phyloP scores from a whole-genome alignment of 768 basidiomycete genomes.

The Suillus luteus region DNA sequence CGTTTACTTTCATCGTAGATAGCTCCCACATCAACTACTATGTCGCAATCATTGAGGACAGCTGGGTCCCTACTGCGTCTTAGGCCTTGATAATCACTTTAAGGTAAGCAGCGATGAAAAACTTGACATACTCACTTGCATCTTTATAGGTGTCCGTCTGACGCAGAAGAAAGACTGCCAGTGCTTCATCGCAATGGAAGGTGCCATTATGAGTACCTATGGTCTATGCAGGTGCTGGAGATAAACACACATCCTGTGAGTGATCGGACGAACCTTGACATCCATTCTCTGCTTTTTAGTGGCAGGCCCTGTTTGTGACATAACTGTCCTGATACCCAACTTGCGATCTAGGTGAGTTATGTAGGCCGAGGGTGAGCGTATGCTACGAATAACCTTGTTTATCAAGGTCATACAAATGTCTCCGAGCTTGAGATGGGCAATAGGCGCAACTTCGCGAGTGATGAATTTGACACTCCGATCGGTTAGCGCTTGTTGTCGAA shows the following conservation, averaged over 20 bases:
- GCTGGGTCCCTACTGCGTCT: conserved; percentile 75
- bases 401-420: background rate
- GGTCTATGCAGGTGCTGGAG: conserved; percentile 42
- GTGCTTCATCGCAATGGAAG: conserved; percentile 96
- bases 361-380: background rate
- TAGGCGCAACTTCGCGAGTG: background rate
- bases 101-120: conserved; percentile 1
- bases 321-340: conserved; percentile 10
- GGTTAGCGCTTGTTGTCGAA: background rate
- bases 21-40: conserved; percentile 96
- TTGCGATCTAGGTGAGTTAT: background rate
- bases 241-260: conserved; percentile 7
- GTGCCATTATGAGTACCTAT: conserved; percentile 96
- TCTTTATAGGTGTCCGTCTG: conserved; percentile 73
- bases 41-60: conserved; percentile 77
- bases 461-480: background rate
- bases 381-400: conserved; percentile 1
- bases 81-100: conserved; percentile 44
- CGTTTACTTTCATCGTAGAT: conserved; percentile 79
- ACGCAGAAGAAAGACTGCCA: conserved; percentile 88
- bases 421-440: background rate
- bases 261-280: conserved; percentile 34
- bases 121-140: conserved; percentile 53
- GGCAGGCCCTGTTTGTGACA: conserved; percentile 31
- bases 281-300: conserved; percentile 48